Evolutionary conservation across 2,329 filamentous ascomycete genomes (phyloP).

Genomic region (Colletotrichum spinosum): DNA sequence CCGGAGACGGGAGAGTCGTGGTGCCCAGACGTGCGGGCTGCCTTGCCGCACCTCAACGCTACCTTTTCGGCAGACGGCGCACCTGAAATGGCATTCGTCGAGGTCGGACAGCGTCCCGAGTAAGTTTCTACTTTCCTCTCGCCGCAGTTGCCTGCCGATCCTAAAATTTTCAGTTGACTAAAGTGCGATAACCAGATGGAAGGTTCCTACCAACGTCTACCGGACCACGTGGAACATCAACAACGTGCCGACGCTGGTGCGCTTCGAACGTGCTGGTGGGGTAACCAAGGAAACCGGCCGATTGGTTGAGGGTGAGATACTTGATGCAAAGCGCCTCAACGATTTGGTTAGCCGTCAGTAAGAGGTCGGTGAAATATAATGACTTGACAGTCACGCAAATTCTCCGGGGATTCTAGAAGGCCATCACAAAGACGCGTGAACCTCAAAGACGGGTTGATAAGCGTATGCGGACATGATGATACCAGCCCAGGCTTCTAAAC

Average conservation of each 20-base stretch:
- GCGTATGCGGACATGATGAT: too few species aligned
- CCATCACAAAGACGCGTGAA: too few species aligned
- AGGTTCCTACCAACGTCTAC: conserved; percentile 45
- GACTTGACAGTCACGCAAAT: background rate
- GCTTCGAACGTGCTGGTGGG: conserved; percentile 47
- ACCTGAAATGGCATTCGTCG: conserved; percentile 44
- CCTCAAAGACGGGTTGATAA: too few species aligned
- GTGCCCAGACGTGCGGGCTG: conserved; percentile 54
- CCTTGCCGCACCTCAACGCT: conserved; percentile 46
- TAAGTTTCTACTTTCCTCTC: conserved; percentile 32
- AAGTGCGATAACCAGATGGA: conserved; percentile 46
- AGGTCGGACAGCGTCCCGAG: conserved; percentile 50
- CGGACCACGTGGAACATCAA: conserved; percentile 49
- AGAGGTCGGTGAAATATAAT: background rate
- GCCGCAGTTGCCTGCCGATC: background rate
- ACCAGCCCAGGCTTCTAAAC: too few species aligned
- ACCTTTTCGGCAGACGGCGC: conserved; percentile 44
- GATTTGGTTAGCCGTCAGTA: conserved; percentile 38
- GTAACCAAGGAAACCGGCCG: conserved; percentile 46
- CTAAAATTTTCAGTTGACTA: background rate
- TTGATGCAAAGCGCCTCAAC: conserved; percentile 42
- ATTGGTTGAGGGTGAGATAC: conserved; percentile 39
- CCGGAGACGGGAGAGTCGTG: conserved; percentile 49
- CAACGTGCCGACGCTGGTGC: conserved; percentile 49
- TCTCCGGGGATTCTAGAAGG: too few species aligned